phyloP scores from a whole-genome alignment of 352 stramenopile species.

The Phytophthora citrophthora region DNA sequence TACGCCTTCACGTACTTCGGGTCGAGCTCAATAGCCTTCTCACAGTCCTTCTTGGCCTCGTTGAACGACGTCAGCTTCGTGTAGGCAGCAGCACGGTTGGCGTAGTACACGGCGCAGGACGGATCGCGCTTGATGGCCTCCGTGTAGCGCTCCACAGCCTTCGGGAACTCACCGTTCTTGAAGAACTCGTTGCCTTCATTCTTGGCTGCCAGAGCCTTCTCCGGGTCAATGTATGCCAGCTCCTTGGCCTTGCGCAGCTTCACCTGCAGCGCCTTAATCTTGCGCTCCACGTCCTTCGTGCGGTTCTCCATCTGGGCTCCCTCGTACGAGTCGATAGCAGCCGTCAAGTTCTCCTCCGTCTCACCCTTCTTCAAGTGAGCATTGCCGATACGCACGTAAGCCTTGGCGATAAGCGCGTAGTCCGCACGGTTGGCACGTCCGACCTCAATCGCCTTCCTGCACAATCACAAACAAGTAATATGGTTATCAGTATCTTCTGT shows the following conservation, averaged over 20 bases:
- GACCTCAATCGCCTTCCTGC: conserved; percentile 94
- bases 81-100: conserved; percentile 98
- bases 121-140: conserved; percentile 99
- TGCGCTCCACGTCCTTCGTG: conserved; percentile 94
- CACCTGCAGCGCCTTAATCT: conserved; percentile 95
- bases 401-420: conserved; percentile 97
- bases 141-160: conserved; percentile 94
- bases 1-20: conserved; percentile 99
- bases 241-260: conserved; percentile 96
- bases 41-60: conserved; percentile 93
- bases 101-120: conserved; percentile 97
- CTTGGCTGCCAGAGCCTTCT: conserved; percentile 97
- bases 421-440: conserved; percentile 94
- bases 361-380: conserved; percentile 96
- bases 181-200: conserved; percentile 99
- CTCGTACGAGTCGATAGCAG: conserved; percentile 90
- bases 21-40: conserved; percentile 98
- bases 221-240: conserved; percentile 96
- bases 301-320: conserved; percentile 88
- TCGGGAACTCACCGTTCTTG: conserved; percentile 94
- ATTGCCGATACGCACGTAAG: conserved; percentile 96
- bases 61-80: conserved; percentile 98
- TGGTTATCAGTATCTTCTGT: background rate
- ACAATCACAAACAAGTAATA: conserved; percentile 7
- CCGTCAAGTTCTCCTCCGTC: conserved; percentile 84